Conservation (phyloP, 1,284 basidiomycete genomes). For the Hypsizygus ulmarius region DNA sequence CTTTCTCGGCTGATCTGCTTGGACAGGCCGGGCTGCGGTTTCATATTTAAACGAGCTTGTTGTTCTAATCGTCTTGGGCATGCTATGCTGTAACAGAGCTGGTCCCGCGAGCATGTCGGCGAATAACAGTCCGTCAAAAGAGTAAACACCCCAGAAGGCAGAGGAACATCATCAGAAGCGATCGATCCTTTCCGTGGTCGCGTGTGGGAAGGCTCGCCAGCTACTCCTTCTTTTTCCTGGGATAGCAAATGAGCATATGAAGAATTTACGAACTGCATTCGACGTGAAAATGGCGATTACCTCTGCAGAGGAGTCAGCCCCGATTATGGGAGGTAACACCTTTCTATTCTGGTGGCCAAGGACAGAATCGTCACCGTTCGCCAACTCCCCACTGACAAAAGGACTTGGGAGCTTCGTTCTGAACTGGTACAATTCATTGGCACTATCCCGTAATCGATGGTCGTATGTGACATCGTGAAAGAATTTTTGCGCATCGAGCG, state of each 20-base stretch:
- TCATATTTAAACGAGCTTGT: constrained; percentile 90
- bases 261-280: neutral
- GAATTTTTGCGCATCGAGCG: constrained; percentile 97
- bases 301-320: constrained; percentile 37
- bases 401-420: constrained; percentile 70
- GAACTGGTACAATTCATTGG: constrained; percentile 94
- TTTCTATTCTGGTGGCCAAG: constrained; percentile 16
- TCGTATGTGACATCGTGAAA: constrained; percentile 99
- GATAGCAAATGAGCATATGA: neutral
- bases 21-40: constrained; percentile 85
- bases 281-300: constrained; percentile 12
- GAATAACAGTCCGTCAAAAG: constrained; percentile 97
- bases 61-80: constrained; percentile 95
- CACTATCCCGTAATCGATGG: constrained; percentile 89
- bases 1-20: constrained; percentile 82
- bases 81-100: constrained; percentile 94
- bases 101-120: constrained; percentile 92
- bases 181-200: constrained; percentile 43
- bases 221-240: constrained; percentile 36
- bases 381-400: constrained; percentile 74
- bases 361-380: constrained; percentile 36
- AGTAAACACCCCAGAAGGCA: constrained; percentile 96
- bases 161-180: constrained; percentile 60
- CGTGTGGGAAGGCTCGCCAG: constrained; percentile 31
- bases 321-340: constrained; percentile 32